phyloP scores from a whole-genome alignment of 139 green algal genomes.

The Picochlorum sp. region DNA sequence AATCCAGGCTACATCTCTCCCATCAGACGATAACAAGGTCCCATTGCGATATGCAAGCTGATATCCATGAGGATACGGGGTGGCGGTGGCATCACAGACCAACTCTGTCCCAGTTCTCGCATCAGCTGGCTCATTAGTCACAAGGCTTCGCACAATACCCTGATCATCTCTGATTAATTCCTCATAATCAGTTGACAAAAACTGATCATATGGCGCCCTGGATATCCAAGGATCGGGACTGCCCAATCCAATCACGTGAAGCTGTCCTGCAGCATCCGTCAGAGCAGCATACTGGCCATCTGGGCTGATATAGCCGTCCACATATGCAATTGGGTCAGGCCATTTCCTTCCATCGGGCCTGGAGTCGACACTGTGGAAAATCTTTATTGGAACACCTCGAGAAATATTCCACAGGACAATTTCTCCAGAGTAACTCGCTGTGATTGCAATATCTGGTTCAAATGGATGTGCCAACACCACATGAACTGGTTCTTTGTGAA shows the following conservation, averaged over 20 bases:
- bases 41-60: slow-evolving; percentile 29
- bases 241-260: slow-evolving; percentile 42
- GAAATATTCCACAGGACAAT: slow-evolving; percentile 57
- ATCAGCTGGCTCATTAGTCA: slow-evolving; percentile 37
- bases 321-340: slow-evolving; percentile 47
- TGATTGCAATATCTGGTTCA: slow-evolving; percentile 52
- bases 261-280: slow-evolving; percentile 61
- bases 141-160: slow-evolving; percentile 31
- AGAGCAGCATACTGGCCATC: slow-evolving; percentile 38
- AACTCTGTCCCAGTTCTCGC: slow-evolving; percentile 24
- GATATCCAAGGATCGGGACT: slow-evolving; percentile 10
- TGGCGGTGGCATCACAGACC: slow-evolving; percentile 43
- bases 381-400: slow-evolving; percentile 17
- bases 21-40: slow-evolving; percentile 7
- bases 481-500: slow-evolving; percentile 39
- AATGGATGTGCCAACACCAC: slow-evolving; percentile 61
- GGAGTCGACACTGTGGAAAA: slow-evolving; percentile 44
- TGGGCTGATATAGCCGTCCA: slow-evolving; percentile 55
- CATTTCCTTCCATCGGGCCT: slow-evolving; percentile 40
- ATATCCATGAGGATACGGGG: slow-evolving; percentile 36
- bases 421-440: slow-evolving; percentile 62
- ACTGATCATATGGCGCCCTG: slow-evolving; percentile 67
- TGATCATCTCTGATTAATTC: slow-evolving; percentile 30
- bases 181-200: slow-evolving; percentile 55
- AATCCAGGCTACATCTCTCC: slow-evolving; percentile 6